Percentiles rank a stretch among this genome's conserved stretches.
Conservation (phyloP, 441 rosid genomes). For the Omphalea diandra region DNA sequence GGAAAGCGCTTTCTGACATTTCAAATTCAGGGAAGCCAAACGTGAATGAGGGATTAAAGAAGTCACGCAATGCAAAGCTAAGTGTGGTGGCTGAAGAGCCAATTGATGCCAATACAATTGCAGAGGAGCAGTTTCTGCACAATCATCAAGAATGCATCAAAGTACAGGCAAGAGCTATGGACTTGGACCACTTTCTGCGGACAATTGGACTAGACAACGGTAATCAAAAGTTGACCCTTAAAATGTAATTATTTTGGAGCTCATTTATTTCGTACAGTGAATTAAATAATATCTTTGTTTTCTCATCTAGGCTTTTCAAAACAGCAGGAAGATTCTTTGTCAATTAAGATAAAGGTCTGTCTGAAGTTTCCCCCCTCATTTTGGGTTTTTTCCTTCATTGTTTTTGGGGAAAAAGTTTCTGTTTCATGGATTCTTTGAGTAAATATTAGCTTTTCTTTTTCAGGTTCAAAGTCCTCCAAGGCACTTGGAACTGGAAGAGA, state of each 20-base stretch:
- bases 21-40: conserved; percentile 48
- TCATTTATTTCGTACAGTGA: conserved; percentile 5
- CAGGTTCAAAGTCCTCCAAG: conserved; percentile 35
- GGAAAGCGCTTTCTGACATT: conserved; percentile 59
- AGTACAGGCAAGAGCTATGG: conserved; percentile 35
- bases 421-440: conserved; percentile 3
- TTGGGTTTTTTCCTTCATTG: neutral
- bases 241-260: neutral
- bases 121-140: conserved; percentile 51
- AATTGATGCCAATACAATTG: conserved; percentile 24
- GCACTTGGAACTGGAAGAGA: conserved; percentile 33
- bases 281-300: neutral
- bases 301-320: conserved; percentile 29
- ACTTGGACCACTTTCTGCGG: conserved; percentile 35
- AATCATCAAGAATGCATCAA: conserved; percentile 55
- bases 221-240: conserved; percentile 14
- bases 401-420: neutral
- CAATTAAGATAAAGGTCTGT: conserved; percentile 23
- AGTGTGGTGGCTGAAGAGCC: conserved; percentile 33
- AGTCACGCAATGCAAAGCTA: conserved; percentile 27
- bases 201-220: conserved; percentile 44
- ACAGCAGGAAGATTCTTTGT: conserved; percentile 21
- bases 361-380: conserved; percentile 1
- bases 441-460: conserved; percentile 1
- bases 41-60: conserved; percentile 37